Percentiles rank a stretch among this genome's conserved stretches.
Conservation (phyloP, 2,329 filamentous ascomycete genomes). For the Xylariomycetidae sp. region DNA sequence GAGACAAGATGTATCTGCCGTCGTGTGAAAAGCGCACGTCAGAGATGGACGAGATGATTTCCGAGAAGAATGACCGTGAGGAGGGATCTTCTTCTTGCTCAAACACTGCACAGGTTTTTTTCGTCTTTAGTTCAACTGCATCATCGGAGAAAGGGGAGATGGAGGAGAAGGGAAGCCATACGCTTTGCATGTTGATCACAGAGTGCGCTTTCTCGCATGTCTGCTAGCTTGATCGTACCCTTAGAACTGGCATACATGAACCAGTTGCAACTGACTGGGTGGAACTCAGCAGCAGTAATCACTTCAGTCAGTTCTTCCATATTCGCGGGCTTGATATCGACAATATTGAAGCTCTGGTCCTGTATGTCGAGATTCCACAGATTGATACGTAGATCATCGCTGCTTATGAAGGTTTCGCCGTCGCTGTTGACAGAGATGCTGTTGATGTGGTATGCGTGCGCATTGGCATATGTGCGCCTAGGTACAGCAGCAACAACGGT, state of each 20-base stretch:
- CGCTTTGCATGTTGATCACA: slow-evolving; percentile 95
- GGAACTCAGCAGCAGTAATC: slow-evolving; percentile 96
- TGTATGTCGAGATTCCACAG: slow-evolving; percentile 99
- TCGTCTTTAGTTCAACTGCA: slow-evolving; percentile 16
- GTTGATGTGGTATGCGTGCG: slow-evolving; percentile 99
- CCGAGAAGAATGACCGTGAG: slow-evolving; percentile 97
- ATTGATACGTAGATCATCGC: slow-evolving; percentile 95
- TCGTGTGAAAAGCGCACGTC: slow-evolving; percentile 97
- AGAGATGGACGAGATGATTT: slow-evolving; percentile 99
- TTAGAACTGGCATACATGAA: slow-evolving; percentile 99
- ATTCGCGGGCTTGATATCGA: slow-evolving; percentile 98
- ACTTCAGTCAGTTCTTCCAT: slow-evolving; percentile 99
- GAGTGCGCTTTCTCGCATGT: slow-evolving; percentile 95
- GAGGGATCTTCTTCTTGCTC: slow-evolving; percentile 98
- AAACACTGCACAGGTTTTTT: slow-evolving; percentile 75
- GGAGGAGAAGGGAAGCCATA: slow-evolving; percentile 39
- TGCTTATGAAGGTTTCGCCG: slow-evolving; percentile 98
- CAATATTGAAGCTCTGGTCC: slow-evolving; percentile 99
- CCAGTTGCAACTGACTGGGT: slow-evolving; percentile 96
- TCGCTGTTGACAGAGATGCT: slow-evolving; percentile 99
- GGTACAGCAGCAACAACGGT: slow-evolving; percentile 96
- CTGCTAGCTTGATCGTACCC: slow-evolving; percentile 96
- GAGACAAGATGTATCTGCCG: slow-evolving; percentile 92
- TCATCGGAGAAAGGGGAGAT: slow-evolving; percentile 9
- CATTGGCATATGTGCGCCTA: slow-evolving; percentile 93